Percentiles rank a stretch among this genome's conserved stretches.
Evolutionary conservation across 805 yeast genomes (phyloP).

Genomic region (Scheffersomyces amazonensis): DNA sequence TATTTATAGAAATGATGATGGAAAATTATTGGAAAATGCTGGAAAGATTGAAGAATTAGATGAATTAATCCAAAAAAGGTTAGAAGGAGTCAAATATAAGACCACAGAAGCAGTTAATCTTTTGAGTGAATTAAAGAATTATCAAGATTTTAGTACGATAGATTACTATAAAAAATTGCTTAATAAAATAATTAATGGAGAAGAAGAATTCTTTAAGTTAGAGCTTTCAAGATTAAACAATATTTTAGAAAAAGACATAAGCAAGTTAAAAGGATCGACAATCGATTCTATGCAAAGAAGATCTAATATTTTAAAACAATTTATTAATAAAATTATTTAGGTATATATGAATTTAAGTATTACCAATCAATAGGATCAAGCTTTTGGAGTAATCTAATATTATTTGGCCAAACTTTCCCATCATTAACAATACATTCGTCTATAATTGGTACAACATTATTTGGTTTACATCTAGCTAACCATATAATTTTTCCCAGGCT

Average conservation of each 20-base stretch:
- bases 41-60: slow-evolving; percentile 28
- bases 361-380: slow-evolving; percentile 54
- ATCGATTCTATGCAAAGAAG: slow-evolving; percentile 52
- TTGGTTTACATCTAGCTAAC: slow-evolving; percentile 84
- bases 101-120: too few relatives aligned
- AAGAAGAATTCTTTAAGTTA: slow-evolving; percentile 36
- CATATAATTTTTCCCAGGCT: slow-evolving; percentile 72
- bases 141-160: not conserved
- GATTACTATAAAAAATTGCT: slow-evolving; percentile 48
- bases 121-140: slow-evolving; percentile 8
- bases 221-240: slow-evolving; percentile 48
- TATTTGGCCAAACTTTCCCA: slow-evolving; percentile 67
- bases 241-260: slow-evolving; percentile 33
- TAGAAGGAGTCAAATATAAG: not conserved
- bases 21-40: slow-evolving; percentile 27
- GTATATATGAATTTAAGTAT: not conserved
- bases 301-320: slow-evolving; percentile 42
- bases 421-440: slow-evolving; percentile 72
- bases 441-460: slow-evolving; percentile 67
- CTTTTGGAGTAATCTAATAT: slow-evolving; percentile 60
- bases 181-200: slow-evolving; percentile 44
- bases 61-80: slow-evolving; percentile 5
- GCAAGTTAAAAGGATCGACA: slow-evolving; percentile 36
- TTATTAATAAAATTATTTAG: slow-evolving; percentile 3
- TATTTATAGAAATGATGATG: slow-evolving; percentile 27